Evolutionary conservation across 108 stramenopile genomes (phyloP), one percentile per base, ranked within the genome.

Genomic region (Thalassiosira profunda): DNA sequence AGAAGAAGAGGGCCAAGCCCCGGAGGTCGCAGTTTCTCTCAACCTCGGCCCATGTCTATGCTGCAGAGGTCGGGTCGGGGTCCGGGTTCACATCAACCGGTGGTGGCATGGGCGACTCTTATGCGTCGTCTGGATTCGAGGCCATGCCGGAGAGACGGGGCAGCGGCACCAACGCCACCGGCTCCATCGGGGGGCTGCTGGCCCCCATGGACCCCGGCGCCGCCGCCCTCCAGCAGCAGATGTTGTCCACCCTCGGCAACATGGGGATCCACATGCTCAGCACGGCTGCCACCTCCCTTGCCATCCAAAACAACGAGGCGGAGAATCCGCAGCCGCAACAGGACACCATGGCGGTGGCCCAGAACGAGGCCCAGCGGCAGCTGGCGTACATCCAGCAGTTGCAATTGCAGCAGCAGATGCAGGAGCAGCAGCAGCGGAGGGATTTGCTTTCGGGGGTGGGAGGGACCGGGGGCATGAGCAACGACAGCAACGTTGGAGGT

Each of bases 351-450:
- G 53, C 59, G 53, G 52, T 41, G 45, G 58, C 58, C 45, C 59
- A 48, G 8, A 37, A 67, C 43, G 41, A 42, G 8, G 67, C 75
- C 18, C 37, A 48, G 20, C 60, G 69, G 33, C 75, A 76, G 48
- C 51, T 76, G 29, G 75, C 52, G 24, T 69, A 62, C 42, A 54
- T 76, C 25, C 65, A 76, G 36, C 53, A 51, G 36, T 30, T 69
- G 36, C 75, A 72, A 46, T 18, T 31, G 53, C 34, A 36, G 20
- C 48, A 52, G 49, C 79, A 44, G 59, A 26, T 49, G 29, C 73
- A 70, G 40, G 68, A 25, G 66, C 62, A 76, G 51, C 59, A 71
- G 31, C 79, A 67, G 14, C 57, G 24, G 69, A 47, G 43, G 6
- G 20, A 26, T 4, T 23, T 47, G 18, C 34, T 18, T n/a, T n/a